A percentile compares a stretch with the other conserved stretches of the same genome.
phyloP scores from a whole-genome alignment of 768 basidiomycete genomes.

The Pleurotus tuber-regium region DNA sequence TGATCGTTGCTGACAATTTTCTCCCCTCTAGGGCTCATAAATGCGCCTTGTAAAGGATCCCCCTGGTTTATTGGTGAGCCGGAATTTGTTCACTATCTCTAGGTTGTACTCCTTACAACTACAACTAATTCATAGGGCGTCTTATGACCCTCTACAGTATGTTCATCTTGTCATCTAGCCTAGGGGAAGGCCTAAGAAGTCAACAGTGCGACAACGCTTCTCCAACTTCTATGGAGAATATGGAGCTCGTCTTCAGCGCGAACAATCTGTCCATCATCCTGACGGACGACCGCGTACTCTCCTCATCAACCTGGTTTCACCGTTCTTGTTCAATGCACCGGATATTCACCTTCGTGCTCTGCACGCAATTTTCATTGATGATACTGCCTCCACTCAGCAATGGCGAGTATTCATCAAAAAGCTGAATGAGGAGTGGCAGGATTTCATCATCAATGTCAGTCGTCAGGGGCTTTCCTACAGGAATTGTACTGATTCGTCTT shows the following conservation, averaged over 20 bases:
- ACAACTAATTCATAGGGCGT: too few relatives aligned
- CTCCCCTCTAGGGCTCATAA: slow-evolving; percentile 6
- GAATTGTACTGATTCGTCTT: background rate
- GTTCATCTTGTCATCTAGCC: background rate
- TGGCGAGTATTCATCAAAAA: slow-evolving; percentile 40
- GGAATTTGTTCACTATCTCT: too few relatives aligned
- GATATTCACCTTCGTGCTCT: slow-evolving; percentile 37
- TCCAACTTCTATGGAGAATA: slow-evolving; percentile 42
- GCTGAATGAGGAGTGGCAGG: slow-evolving; percentile 36
- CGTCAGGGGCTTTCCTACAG: background rate
- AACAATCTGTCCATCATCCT: slow-evolving; percentile 23
- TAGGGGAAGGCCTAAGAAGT: background rate
- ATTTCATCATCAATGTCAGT: slow-evolving; percentile 42
- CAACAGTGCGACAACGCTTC: slow-evolving; percentile 31
- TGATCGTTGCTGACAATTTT: slow-evolving; percentile 6
- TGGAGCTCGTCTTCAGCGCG: slow-evolving; percentile 36
- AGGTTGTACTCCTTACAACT: too few relatives aligned
- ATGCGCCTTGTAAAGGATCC: slow-evolving; percentile 6
- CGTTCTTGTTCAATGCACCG: slow-evolving; percentile 45
- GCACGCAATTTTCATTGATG: slow-evolving; percentile 47
- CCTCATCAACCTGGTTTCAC: slow-evolving; percentile 33
- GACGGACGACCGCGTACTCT: slow-evolving; percentile 17
- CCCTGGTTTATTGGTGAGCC: slow-evolving; percentile 15
- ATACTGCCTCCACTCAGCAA: slow-evolving; percentile 29
- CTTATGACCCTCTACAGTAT: slow-evolving; percentile 12